Evolutionary conservation across 306 rosid species (phyloP).

Genomic region (Vachellia collinsii): DNA sequence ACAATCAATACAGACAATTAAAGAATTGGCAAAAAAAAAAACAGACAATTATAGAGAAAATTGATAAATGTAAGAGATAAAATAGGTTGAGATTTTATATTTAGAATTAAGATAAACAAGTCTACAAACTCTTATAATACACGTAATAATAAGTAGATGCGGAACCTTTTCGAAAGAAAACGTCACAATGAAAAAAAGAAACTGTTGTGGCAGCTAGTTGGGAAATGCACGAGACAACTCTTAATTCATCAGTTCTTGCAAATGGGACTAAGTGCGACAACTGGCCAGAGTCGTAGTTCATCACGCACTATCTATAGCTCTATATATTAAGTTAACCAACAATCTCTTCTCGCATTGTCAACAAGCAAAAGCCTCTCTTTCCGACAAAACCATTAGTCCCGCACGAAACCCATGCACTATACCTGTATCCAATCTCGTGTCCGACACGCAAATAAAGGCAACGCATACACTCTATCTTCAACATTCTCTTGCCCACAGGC

Average conservation of each 20-base stretch:
- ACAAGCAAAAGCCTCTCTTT: conserved; percentile 35
- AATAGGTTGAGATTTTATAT: too few species aligned
- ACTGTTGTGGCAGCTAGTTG: neutral
- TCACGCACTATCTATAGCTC: conserved; percentile 45
- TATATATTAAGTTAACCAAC: neutral
- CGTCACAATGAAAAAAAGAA: neutral
- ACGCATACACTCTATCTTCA: neutral
- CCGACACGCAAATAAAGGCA: neutral
- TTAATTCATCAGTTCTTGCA: neutral
- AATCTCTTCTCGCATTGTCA: conserved; percentile 28
- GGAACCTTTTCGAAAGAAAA: neutral
- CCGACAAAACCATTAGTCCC: conserved; percentile 13
- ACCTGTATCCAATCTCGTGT: conserved; percentile 22
- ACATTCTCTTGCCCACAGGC: conserved; percentile 26
- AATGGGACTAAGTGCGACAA: neutral
- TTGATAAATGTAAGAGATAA: too few species aligned
- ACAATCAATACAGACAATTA: too few species aligned
- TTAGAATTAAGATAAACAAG: too few species aligned
- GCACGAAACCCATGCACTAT: conserved; percentile 57
- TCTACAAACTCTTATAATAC: too few species aligned
- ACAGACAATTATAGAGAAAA: too few species aligned
- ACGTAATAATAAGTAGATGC: neutral
- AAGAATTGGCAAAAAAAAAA: too few species aligned
- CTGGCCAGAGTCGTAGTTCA: conserved; percentile 26
- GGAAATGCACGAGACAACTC: neutral